Evolutionary conservation across 495 filamentous ascomycete species (phyloP), one percentile per base, ranked within the genome.

Genomic region (Aspergillus bridgeri): DNA sequence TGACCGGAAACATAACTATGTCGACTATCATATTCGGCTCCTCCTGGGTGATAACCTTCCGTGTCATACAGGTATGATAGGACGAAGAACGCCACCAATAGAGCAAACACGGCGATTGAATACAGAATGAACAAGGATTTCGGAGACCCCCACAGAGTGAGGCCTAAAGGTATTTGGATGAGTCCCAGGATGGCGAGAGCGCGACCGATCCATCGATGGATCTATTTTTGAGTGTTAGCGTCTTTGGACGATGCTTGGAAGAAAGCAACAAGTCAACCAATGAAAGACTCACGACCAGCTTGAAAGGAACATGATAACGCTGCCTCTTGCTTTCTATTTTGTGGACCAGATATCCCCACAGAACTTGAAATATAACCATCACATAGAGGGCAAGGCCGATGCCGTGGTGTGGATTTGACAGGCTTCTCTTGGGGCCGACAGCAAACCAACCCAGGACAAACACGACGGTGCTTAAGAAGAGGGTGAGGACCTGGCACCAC

Each of bases 381-480:
- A 90, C 87, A 71, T 94, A 98, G 56, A 98, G 86, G 42, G 92
- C 88, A 29, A 96, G 74, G 21, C 94, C 94, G 65, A 98, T 97
- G 56, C 91, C 92, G 75, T 92, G 89, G 75, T 98, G 94, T 2
- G 94, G 94, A 69, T 98, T 98, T 47, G 89, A 89, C 61, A 97
- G 78, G 65, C 85, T 91, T 58, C 92, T 81, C 48, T 75, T 68
- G 2, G 87, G 83, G 8, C 90, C 90, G 21, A 94, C 87, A 38
- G 93, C 90, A 66, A 91, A 81, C 69, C 79, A 92, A 15, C 92
- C 90, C 9, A 93, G 74, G 42, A 89, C 72, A 60, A 96, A 89
- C 9, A 89, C 71, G 20, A 89, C 86, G 0, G 90, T 93, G 25
- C 80, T 75, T 51, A 94, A 70, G 20, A 83, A 68, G 18, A 96